Base-by-base conservation (phyloP, 306 rosid species). In the Hippophae tibetana region DNA sequence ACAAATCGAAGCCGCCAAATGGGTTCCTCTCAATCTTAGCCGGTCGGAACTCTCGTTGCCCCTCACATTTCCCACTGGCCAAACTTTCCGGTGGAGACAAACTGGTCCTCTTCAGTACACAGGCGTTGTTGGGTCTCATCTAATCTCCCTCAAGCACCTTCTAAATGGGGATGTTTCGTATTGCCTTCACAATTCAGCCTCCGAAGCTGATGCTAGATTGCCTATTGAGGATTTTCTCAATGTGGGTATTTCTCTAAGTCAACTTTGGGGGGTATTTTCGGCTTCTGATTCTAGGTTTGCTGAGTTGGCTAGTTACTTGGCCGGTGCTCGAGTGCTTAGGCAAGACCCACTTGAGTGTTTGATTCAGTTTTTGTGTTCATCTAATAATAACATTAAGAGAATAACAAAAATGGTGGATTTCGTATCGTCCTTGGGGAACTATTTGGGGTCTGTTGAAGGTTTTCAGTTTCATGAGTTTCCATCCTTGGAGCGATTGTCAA, bases 51-150 rank as follows among this genome's bases (percentile, higher is more conserved):
- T 92, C 78, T 87, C 72, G 12, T n/a, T 87, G 38, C 82, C 85
- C 40, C 92, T 85, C 81, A 90, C 95, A 44, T 90, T 90, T 81
- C 98, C 96, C 56, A 90, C 98, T 25, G 98, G 98, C 66, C 98
- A 90, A 78, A 87, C 96, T 70, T 90, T 90, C 87, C 76, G 94
- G 41, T 87, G 98, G 98, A 78, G 68, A 26, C 81, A 74, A 49
- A 92, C 96, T 46, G 95, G 79, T 7, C 80, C 89, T 10, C 73
- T 46, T 0, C 86, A 83, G 57, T 87, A 68, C 93, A 79, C 96
- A 7, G 98, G 96, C 59, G 93, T 77, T 40, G 73, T 92, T 23
- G 87, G 72, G 13, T 59, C 88, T 65, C 93, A 85, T 78, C 87
- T 92, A 2, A 1, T 92, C 8, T 85, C 96, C 52, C 93, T 92